phyloP scores from a whole-genome alignment of 164 flowering plant genomes.

The Hamamelis virginiana region DNA sequence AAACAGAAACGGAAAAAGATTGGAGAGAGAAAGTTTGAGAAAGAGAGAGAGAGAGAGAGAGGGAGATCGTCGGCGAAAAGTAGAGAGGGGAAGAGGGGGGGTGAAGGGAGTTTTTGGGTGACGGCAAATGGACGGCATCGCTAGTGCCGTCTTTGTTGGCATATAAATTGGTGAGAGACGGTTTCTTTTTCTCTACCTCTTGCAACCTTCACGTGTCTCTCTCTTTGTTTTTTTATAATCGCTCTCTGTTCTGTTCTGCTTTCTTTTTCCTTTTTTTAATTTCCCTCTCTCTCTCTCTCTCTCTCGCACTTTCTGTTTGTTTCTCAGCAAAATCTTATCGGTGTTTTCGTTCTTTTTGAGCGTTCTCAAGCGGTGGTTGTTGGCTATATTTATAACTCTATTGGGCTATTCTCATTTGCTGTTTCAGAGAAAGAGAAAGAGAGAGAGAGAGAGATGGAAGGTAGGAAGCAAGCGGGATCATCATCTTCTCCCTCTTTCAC shows the following conservation, averaged over 20 bases:
- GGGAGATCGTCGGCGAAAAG: too few species aligned
- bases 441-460: constrained; percentile 31
- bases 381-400: neutral
- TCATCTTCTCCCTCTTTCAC: constrained; percentile 31
- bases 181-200: constrained; percentile 11
- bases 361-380: constrained; percentile 7
- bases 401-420: neutral
- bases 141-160: neutral
- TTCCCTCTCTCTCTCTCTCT: neutral
- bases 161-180: constrained; percentile 15
- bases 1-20: constrained; percentile 8
- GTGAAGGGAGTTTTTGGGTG: too few species aligned
- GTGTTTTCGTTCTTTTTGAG: neutral
- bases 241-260: too few species aligned
- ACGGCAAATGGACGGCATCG: too few species aligned
- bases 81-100: too few species aligned
- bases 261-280: constrained; percentile 2
- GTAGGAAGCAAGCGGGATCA: constrained; percentile 28
- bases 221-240: neutral
- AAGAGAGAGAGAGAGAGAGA: neutral
- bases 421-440: neutral
- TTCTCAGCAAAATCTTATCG: constrained; percentile 4
- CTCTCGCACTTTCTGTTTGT: constrained; percentile 5
- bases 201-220: neutral
- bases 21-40: neutral